Conservation (phyloP, 2,329 filamentous ascomycete genomes). For the Penicillium crustosum region DNA sequence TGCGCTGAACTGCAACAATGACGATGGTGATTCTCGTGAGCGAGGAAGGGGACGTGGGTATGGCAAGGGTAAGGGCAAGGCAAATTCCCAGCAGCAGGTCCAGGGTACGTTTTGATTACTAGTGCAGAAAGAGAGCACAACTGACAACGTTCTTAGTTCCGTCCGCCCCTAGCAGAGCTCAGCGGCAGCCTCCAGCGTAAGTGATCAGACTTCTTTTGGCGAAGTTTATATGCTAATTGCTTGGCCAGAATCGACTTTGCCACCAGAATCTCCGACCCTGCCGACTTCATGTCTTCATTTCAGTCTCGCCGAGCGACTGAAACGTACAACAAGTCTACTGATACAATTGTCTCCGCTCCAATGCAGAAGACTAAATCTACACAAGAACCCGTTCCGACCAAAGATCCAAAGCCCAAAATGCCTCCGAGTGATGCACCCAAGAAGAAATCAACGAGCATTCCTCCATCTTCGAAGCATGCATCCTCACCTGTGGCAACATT, state of each 20-base stretch:
- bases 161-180: not conserved
- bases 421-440: not conserved
- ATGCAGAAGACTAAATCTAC: not conserved
- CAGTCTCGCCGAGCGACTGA: not conserved
- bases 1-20: not conserved
- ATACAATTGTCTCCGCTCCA: not conserved
- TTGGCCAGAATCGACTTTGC: not conserved
- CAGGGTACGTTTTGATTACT: not conserved
- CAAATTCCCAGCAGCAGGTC: not conserved
- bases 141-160: not conserved
- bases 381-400: not conserved
- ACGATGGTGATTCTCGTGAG: not conserved
- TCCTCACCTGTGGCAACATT: not conserved
- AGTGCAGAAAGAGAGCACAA: not conserved
- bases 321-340: not conserved
- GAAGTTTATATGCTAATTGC: not conserved
- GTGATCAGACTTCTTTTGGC: not conserved
- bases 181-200: not conserved
- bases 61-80: not conserved
- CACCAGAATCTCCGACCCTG: not conserved
- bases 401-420: not conserved
- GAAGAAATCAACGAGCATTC: not conserved
- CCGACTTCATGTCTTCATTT: not conserved
- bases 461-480: not conserved
- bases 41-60: not conserved